Conservation (phyloP, 768 basidiomycete species). For the Russula earlei region DNA sequence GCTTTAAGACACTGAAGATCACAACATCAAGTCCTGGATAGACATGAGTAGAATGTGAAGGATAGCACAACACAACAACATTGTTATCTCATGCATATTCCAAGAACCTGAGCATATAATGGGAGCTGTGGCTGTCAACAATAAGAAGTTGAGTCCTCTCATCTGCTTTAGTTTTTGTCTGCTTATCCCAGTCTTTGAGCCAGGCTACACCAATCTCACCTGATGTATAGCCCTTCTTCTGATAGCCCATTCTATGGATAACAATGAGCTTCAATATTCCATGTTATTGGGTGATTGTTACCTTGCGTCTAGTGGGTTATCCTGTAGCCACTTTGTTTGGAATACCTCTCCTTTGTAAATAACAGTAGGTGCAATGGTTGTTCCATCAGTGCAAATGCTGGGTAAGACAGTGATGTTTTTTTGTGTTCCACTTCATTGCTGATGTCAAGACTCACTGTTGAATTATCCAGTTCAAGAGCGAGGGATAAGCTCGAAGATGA, state of each 20-base stretch:
- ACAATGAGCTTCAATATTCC: conserved; percentile 36
- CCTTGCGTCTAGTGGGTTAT: conserved; percentile 34
- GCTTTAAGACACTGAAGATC: no score
- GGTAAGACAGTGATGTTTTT: conserved; percentile 36
- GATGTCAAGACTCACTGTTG: no score
- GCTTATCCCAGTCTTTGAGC: conserved; percentile 33
- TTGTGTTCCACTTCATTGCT: no score
- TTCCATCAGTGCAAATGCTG: conserved; percentile 37
- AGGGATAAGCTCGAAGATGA: no score
- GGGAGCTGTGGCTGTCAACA: no score
- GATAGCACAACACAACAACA: conserved; percentile 38
- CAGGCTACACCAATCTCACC: conserved; percentile 30
- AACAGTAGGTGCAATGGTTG: conserved; percentile 28
- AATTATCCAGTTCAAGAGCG: no score
- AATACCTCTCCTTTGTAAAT: conserved; percentile 34
- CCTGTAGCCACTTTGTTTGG: conserved; percentile 30
- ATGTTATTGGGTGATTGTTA: conserved; percentile 26
- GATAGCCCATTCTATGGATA: no score
- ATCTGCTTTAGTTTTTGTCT: conserved; percentile 30
- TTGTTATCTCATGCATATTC: conserved; percentile 28
- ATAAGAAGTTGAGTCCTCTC: conserved; percentile 27
- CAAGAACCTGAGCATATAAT: no score
- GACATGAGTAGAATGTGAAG: conserved; percentile 36
- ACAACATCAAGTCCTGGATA: no score
- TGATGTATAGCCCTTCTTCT: no score